Conservation (phyloP, 768 basidiomycete species). For the Galerina sulciceps region DNA sequence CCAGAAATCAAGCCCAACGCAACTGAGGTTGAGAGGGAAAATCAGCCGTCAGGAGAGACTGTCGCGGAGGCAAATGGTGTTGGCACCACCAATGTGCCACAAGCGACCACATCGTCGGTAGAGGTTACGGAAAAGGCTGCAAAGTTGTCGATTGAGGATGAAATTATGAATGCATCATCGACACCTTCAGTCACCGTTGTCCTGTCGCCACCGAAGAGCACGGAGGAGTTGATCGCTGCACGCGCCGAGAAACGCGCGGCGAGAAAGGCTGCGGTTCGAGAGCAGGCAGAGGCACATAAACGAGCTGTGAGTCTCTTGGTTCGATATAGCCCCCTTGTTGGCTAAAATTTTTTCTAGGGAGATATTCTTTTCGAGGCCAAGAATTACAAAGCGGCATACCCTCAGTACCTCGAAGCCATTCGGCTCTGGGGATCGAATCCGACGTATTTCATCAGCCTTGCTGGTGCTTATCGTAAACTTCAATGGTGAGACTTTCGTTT, state of each 20-base stretch:
- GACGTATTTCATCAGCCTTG: conserved; percentile 37
- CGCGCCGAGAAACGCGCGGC: conserved; percentile 25
- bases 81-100: background rate
- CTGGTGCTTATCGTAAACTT: conserved; percentile 39
- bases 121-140: background rate
- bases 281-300: conserved; percentile 25
- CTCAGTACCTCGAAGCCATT: conserved; percentile 39
- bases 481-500: conserved; percentile 27
- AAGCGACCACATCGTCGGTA: background rate
- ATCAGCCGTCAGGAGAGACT: too few species aligned
- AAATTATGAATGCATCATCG: background rate
- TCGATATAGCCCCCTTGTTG: background rate
- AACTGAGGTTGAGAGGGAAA: too few species aligned
- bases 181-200: conserved; percentile 18
- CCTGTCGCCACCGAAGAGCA: conserved; percentile 18
- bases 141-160: background rate
- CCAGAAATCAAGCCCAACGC: too few species aligned
- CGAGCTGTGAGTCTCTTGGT: conserved; percentile 17
- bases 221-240: conserved; percentile 24
- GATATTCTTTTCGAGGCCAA: conserved; percentile 33
- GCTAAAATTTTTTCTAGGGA: conserved; percentile 26
- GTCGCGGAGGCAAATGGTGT: background rate
- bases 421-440: conserved; percentile 36
- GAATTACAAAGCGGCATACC: conserved; percentile 35
- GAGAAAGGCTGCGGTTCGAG: conserved; percentile 19